These are phyloP conservation scores for Piper longum DNA, from an alignment of 164 flowering plant genomes.

Conservation along the genomic window DNA sequence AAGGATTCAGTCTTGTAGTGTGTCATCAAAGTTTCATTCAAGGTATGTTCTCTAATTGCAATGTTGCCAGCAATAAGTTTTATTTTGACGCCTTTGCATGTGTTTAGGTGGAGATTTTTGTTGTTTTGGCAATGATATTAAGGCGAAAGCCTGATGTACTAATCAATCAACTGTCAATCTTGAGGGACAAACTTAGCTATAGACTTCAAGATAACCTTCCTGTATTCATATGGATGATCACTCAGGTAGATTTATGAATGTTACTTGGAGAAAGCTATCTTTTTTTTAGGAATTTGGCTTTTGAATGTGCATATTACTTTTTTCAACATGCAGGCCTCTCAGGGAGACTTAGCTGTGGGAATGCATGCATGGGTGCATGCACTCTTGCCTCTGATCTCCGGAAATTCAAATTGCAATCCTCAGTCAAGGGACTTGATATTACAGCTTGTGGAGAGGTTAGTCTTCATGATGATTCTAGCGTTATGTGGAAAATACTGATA, in stretches of 20 bases:
- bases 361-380: slow-evolving; percentile 53
- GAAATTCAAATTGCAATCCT: slow-evolving; percentile 60
- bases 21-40: no score
- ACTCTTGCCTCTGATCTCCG: slow-evolving; percentile 53
- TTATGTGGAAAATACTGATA: background rate
- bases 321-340: slow-evolving; percentile 41
- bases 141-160: slow-evolving; percentile 74
- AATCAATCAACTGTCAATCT: slow-evolving; percentile 27
- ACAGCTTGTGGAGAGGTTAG: slow-evolving; percentile 80
- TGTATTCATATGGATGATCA: slow-evolving; percentile 55
- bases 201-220: slow-evolving; percentile 91
- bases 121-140: slow-evolving; percentile 61
- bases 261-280: no score
- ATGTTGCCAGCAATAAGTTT: background rate
- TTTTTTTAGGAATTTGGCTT: background rate
- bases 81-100: background rate
- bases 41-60: no score
- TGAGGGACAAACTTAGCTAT: slow-evolving; percentile 55
- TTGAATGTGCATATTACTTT: background rate
- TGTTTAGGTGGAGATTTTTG: slow-evolving; percentile 79
- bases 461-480: background rate
- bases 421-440: slow-evolving; percentile 77
- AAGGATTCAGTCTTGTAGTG: no score
- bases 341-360: slow-evolving; percentile 72
- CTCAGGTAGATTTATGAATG: slow-evolving; percentile 40